A percentile compares a stretch with the other conserved stretches of the same genome.
phyloP scores from a whole-genome alignment of 1,284 basidiomycete genomes.

The Rugiboletus extremiorientalis region DNA sequence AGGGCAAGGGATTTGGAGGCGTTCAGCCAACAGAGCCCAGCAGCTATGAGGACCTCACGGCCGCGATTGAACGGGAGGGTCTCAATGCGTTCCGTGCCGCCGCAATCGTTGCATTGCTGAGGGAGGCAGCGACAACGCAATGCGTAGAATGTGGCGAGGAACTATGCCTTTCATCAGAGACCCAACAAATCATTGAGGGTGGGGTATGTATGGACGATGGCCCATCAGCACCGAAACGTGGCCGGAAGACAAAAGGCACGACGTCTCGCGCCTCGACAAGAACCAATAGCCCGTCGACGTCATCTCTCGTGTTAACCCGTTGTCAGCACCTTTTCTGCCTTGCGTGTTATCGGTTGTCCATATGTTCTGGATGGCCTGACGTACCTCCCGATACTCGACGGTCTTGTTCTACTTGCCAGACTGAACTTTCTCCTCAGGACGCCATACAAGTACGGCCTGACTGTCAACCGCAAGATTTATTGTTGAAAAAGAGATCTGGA shows the following conservation, averaged over 20 bases:
- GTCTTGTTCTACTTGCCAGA: conserved; percentile 76
- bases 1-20: conserved; percentile 65
- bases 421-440: conserved; percentile 60
- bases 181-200: conserved; percentile 36
- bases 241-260: conserved; percentile 57
- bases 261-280: conserved; percentile 67
- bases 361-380: conserved; percentile 81
- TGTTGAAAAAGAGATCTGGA: conserved; percentile 58
- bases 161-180: conserved; percentile 56
- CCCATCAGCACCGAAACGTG: conserved; percentile 54
- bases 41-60: conserved; percentile 72
- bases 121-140: conserved; percentile 83
- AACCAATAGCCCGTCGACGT: conserved; percentile 60
- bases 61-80: conserved; percentile 80
- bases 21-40: conserved; percentile 39
- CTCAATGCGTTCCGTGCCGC: conserved; percentile 74
- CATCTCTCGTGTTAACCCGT: conserved; percentile 75
- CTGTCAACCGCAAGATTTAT: conserved; percentile 39
- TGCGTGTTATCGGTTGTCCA: conserved; percentile 73
- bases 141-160: conserved; percentile 88
- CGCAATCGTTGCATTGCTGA: conserved; percentile 78
- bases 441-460: conserved; percentile 76
- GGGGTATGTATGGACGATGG: conserved; percentile 56
- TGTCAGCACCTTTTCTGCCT: conserved; percentile 94
- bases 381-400: conserved; percentile 55